Evolutionary conservation across 768 basidiomycete genomes (phyloP).

Genomic region (Boletus reticuloceps): DNA sequence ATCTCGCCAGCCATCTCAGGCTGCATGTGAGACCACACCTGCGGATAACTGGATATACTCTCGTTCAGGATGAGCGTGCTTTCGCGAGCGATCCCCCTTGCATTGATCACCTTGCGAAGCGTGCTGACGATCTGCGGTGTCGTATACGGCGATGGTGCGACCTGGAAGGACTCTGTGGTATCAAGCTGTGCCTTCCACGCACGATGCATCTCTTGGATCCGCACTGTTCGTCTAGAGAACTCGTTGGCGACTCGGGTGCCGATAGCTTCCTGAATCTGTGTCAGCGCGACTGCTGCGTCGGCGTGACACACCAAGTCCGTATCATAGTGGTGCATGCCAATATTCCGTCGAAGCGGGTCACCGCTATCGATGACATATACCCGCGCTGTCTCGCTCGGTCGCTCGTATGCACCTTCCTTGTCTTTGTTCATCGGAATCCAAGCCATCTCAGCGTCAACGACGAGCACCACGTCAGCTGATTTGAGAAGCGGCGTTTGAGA

Average conservation of each 20-base stretch:
- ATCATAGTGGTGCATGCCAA: slow-evolving; percentile 49
- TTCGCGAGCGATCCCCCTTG: slow-evolving; percentile 34
- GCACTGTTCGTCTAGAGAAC: slow-evolving; percentile 13
- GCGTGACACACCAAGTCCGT: slow-evolving; percentile 60
- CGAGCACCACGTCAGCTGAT: slow-evolving; percentile 58
- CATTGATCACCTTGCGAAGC: slow-evolving; percentile 42
- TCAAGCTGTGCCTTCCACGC: slow-evolving; percentile 28
- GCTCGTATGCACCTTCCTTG: slow-evolving; percentile 25
- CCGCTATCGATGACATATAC: slow-evolving; percentile 62
- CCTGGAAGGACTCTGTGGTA: slow-evolving; percentile 31
- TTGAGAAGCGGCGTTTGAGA: slow-evolving; percentile 47
- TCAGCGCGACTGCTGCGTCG: slow-evolving; percentile 50
- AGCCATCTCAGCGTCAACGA: slow-evolving; percentile 64
- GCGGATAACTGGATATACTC: slow-evolving; percentile 53
- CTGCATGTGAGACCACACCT: slow-evolving; percentile 57
- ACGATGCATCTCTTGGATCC: slow-evolving; percentile 20
- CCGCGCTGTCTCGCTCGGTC: slow-evolving; percentile 41
- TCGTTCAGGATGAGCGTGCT: slow-evolving; percentile 58
- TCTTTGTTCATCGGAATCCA: slow-evolving; percentile 55
- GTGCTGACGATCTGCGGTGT: slow-evolving; percentile 49
- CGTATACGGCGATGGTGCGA: slow-evolving; percentile 25
- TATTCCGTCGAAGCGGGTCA: slow-evolving; percentile 53
- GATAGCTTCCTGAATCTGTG: slow-evolving; percentile 39
- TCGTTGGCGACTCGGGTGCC: slow-evolving; percentile 9
- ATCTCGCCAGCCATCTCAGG: slow-evolving; percentile 50